A percentile compares a stretch with the other conserved stretches of the same genome.
Conservation (phyloP, 2,329 filamentous ascomycete genomes). For the Paecilomyces dactylethromorphus region DNA sequence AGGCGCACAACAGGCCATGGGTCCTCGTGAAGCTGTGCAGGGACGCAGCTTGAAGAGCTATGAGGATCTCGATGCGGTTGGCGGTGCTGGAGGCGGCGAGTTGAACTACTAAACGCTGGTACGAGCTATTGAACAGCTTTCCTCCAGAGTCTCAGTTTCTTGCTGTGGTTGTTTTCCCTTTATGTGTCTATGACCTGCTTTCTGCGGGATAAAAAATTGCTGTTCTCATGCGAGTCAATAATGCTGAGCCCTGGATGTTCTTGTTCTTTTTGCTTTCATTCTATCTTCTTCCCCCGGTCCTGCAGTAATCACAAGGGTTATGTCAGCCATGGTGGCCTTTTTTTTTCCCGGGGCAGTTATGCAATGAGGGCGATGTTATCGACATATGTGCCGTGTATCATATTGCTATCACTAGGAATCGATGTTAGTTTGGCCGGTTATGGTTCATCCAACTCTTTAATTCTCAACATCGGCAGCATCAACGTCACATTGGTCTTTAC, state of each 20-base stretch:
- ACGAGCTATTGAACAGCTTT: background rate
- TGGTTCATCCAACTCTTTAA: background rate
- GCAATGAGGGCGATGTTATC: background rate
- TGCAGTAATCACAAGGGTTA: background rate
- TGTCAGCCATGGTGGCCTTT: background rate
- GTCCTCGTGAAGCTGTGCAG: slow-evolving; percentile 84
- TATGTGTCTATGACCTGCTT: background rate
- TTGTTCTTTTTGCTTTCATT: background rate
- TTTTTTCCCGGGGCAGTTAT: background rate
- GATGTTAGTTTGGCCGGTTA: background rate
- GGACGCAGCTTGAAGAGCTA: slow-evolving; percentile 94
- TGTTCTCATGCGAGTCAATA: background rate
- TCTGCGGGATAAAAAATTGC: background rate
- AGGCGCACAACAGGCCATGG: slow-evolving; percentile 65
- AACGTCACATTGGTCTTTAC: no score
- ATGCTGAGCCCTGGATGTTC: background rate
- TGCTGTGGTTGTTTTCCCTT: background rate
- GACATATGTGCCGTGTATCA: background rate
- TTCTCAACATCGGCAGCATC: background rate
- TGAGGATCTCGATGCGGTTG: slow-evolving; percentile 87
- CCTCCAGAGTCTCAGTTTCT: background rate
- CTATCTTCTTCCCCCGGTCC: background rate
- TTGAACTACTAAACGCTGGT: slow-evolving; percentile 67
- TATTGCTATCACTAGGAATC: background rate
- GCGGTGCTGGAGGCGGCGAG: slow-evolving; percentile 68